These are phyloP conservation scores for Vickermania spadyakhi DNA, from an alignment of 208 protist genomes.

Conservation along the genomic window DNA sequence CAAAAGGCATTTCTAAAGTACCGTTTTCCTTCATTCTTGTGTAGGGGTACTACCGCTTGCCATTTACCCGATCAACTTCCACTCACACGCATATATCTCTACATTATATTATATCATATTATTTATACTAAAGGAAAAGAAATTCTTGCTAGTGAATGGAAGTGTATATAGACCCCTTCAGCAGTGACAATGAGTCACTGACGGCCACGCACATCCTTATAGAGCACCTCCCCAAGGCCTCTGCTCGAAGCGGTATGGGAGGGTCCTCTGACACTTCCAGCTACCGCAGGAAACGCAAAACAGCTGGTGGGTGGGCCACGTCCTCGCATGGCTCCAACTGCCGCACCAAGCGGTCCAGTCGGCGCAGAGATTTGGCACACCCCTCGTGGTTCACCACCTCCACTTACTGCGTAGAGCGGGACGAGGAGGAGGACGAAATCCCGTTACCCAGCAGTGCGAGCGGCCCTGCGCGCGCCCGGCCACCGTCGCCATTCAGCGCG, in stretches of 20 bases:
- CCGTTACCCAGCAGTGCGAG: too few relatives aligned
- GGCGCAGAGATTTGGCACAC: too few relatives aligned
- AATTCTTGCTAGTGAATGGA: background rate
- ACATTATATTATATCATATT: too few relatives aligned
- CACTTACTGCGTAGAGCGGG: conserved; percentile 12
- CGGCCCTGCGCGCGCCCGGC: too few relatives aligned
- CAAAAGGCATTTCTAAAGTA: too few relatives aligned
- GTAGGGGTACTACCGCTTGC: too few relatives aligned
- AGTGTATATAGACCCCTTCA: background rate
- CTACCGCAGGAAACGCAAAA: background rate
- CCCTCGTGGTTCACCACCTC: conserved; percentile 13
- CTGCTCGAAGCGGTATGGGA: background rate
- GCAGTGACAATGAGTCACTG: background rate
- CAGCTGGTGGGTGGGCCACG: background rate
- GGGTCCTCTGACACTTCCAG: background rate
- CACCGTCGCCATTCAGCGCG: too few relatives aligned
- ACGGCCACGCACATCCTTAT: background rate
- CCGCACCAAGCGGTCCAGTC: background rate
- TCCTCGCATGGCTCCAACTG: background rate
- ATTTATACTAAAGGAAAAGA: too few relatives aligned
- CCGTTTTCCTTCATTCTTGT: too few relatives aligned
- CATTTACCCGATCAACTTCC: too few relatives aligned
- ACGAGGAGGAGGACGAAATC: background rate
- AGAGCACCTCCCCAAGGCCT: background rate
- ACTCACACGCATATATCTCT: too few relatives aligned